These are phyloP conservation scores for Trametes versicolor DNA, from an alignment of 1,284 basidiomycete species.

Conservation along the genomic window DNA sequence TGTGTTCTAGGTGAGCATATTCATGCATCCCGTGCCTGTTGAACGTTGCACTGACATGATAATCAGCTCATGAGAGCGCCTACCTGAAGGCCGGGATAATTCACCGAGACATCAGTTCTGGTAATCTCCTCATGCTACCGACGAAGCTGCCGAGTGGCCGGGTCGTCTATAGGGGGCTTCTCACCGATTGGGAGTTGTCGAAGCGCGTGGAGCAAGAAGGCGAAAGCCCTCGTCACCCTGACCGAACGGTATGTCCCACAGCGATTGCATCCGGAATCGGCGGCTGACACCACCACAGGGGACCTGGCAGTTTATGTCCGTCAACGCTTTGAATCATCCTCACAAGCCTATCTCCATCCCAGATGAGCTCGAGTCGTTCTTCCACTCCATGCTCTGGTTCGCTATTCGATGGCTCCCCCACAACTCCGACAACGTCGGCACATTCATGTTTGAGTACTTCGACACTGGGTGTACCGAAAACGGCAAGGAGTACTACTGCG, in stretches of 20 bases:
- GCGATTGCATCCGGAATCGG: not conserved
- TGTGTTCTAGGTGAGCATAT: not conserved
- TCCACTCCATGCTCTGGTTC: slow-evolving; percentile 18
- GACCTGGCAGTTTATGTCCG: slow-evolving; percentile 22
- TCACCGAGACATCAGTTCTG: slow-evolving; percentile 23
- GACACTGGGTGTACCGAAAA: not conserved
- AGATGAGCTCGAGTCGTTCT: slow-evolving; percentile 25
- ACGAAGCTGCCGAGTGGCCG: not conserved
- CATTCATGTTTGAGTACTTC: slow-evolving; percentile 8
- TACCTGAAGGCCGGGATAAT: slow-evolving; percentile 4
- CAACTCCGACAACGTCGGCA: slow-evolving; percentile 7
- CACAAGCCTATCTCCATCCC: not conserved
- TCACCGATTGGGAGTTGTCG: slow-evolving; percentile 24
- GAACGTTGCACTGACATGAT: not conserved
- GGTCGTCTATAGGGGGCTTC: slow-evolving; percentile 19
- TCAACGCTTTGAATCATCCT: not conserved
- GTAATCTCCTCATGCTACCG: slow-evolving; percentile 23
- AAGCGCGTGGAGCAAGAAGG: not conserved
- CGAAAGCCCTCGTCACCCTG: slow-evolving; percentile 2
- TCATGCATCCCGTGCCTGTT: too few species aligned
- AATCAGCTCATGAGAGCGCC: slow-evolving; percentile 14
- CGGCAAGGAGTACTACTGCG: too few species aligned
- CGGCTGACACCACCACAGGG: not conserved
- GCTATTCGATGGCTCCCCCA: slow-evolving; percentile 13
- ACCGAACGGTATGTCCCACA: slow-evolving; percentile 13